Evolutionary conservation across 441 rosid species (phyloP), one percentile per base, ranked within the genome.

Genomic region (Mallotus repandus): DNA sequence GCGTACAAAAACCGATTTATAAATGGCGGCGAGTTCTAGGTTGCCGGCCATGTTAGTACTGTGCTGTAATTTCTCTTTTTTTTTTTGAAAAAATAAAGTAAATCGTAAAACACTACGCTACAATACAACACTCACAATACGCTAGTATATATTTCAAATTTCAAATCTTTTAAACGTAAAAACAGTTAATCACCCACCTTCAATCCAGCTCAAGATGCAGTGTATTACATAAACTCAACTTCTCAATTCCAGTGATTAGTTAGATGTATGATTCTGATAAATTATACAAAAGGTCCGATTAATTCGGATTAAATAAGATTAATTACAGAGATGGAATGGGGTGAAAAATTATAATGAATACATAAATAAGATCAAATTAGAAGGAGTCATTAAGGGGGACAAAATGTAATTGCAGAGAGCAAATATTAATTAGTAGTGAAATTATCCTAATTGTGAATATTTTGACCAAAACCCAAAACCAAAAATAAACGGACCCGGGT

Each of bases 1-100:
- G 75, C 77, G 85, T 81, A 84, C 88, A 79, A 75, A 38, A 25
- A 74, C 79, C 69, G 66, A 81, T 66, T 89, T 84, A 86, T 86
- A 82, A 76, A 85, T 81, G 91, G 96, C 88, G 94, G 84, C 91
- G 76, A 86, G 78, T 78, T 84, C 97, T 73, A 90, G 89, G 96
- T 77, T 87, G 95, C 89, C 85, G 77, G 85, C 89, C 94, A 87
- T 82, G 91, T 90, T 85, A 83, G 53, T 72, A 58, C 79, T 82
- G 76, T 50, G 86, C 89, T 78, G 89, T 91, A 68, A 85, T 45
- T 45, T 45, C 2, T 45, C 7, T 45, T 45, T 9, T 9, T 9
- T 43, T 43, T 43, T 43, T 53, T 7, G 2, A 49, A 29, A 49
- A 22, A 14, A 0, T 32, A 50, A 35, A 15, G 12, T 21, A 41